phyloP scores from a whole-genome alignment of 306 rosid genomes.

The Vicia faba region DNA sequence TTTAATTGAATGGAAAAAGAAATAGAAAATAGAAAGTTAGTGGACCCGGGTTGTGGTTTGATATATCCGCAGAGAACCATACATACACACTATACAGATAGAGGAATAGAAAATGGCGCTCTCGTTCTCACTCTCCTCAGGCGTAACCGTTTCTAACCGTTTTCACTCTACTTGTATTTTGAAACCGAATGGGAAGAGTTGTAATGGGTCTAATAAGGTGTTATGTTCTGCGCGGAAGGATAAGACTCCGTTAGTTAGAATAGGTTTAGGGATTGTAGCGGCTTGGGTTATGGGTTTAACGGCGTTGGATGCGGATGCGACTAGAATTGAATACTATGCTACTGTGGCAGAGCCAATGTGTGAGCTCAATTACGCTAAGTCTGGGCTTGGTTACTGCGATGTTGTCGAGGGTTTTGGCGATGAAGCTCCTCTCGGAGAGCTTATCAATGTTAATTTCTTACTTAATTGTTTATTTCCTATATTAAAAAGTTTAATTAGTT shows the following conservation, averaged over 20 bases:
- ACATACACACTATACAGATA: constrained; percentile 30
- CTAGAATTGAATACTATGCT: constrained; percentile 89
- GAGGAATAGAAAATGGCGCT: constrained; percentile 57
- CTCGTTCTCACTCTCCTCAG: constrained; percentile 38
- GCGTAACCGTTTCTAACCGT: constrained; percentile 42
- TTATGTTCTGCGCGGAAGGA: constrained; percentile 25
- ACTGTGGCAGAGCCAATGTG: constrained; percentile 83
- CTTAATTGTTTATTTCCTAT: neutral
- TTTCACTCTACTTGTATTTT: constrained; percentile 36
- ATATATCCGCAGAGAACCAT: constrained; percentile 40
- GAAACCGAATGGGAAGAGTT: constrained; percentile 27
- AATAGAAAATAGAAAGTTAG: neutral
- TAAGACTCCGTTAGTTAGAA: constrained; percentile 49
- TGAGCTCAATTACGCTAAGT: constrained; percentile 64
- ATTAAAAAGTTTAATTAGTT: neutral
- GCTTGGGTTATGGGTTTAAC: constrained; percentile 65
- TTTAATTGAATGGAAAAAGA: neutral
- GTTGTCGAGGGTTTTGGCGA: constrained; percentile 59
- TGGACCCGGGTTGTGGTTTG: constrained; percentile 41
- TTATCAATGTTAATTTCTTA: constrained; percentile 64
- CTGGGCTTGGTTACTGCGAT: constrained; percentile 92
- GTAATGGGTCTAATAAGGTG: constrained; percentile 25
- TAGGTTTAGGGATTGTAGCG: constrained; percentile 59
- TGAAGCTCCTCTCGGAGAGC: constrained; percentile 80
- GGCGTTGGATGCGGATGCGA: constrained; percentile 77